Evolutionary conservation across 1,139 yeast species (phyloP).

Genomic region (Petasospora rhodanensis): DNA sequence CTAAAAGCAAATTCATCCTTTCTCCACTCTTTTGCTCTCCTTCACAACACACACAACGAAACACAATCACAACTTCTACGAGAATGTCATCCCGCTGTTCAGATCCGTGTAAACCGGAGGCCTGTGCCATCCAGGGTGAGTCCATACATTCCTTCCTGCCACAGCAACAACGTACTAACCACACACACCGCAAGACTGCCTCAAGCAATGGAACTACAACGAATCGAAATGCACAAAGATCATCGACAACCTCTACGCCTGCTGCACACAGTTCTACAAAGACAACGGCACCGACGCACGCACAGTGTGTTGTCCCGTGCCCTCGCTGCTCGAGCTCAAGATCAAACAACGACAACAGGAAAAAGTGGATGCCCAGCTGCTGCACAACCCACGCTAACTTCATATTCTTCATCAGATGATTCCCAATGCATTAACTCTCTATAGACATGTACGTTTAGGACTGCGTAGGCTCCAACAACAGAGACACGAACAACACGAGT

Average conservation of each 20-base stretch:
- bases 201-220: conserved; percentile 47
- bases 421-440: not conserved
- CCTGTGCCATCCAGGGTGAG: conserved; percentile 63
- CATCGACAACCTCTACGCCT: conserved; percentile 56
- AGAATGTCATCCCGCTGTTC: too few species aligned
- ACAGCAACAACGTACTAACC: too few species aligned
- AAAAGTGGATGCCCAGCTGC: conserved; percentile 46
- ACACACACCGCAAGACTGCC: conserved; percentile 35
- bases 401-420: not conserved
- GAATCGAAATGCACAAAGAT: conserved; percentile 58
- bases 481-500: conserved; percentile 57
- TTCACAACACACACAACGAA: too few species aligned
- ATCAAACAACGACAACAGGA: conserved; percentile 53
- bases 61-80: too few species aligned
- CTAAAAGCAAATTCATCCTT: too few species aligned
- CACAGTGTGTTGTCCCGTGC: conserved; percentile 65
- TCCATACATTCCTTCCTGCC: conserved; percentile 5
- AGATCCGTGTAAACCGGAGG: conserved; percentile 61
- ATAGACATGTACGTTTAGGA: conserved; percentile 55
- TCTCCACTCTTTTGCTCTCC: too few species aligned
- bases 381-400: conserved; percentile 17
- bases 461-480: conserved; percentile 54
- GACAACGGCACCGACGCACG: conserved; percentile 48
- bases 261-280: conserved; percentile 55
- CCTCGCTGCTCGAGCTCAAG: conserved; percentile 49